Evolutionary conservation across 1,284 basidiomycete genomes (phyloP).

Genomic region (Sanghuangporus baumii): DNA sequence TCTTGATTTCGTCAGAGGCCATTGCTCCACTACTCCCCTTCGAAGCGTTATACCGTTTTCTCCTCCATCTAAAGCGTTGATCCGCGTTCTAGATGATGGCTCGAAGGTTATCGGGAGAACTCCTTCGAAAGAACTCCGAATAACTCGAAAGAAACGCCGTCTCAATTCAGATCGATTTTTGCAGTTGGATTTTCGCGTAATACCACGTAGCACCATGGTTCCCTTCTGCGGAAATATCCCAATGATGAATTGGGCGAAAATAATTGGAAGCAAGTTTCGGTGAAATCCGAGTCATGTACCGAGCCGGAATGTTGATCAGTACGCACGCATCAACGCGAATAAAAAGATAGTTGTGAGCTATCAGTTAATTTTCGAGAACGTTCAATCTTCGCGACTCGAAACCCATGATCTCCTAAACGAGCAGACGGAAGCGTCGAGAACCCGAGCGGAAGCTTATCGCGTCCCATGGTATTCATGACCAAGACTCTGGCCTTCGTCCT

Average conservation of each 20-base stretch:
- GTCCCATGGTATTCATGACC: neutral
- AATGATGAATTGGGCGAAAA: neutral
- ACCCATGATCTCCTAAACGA: too few relatives aligned
- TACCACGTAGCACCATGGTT: neutral
- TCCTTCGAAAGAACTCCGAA: neutral
- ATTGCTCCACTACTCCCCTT: neutral
- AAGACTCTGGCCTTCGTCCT: neutral
- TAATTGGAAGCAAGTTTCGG: neutral
- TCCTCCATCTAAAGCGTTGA: neutral
- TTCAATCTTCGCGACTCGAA: too few relatives aligned
- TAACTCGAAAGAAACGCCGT: too few relatives aligned
- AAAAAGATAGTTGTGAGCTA: too few relatives aligned
- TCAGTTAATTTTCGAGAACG: too few relatives aligned
- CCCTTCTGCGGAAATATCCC: neutral
- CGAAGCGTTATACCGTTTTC: neutral
- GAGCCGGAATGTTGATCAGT: too few relatives aligned
- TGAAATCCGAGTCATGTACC: neutral
- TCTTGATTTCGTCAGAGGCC: too few relatives aligned
- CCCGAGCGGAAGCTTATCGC: neutral
- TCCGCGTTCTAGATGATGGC: neutral
- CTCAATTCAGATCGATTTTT: neutral
- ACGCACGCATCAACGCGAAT: too few relatives aligned
- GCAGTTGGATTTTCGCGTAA: neutral
- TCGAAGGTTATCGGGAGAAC: neutral
- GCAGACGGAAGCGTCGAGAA: neutral